A percentile compares a stretch with the other conserved stretches of the same genome.
Evolutionary conservation across 495 filamentous ascomycete species (phyloP).

Genomic region (Ascobolus immersus): DNA sequence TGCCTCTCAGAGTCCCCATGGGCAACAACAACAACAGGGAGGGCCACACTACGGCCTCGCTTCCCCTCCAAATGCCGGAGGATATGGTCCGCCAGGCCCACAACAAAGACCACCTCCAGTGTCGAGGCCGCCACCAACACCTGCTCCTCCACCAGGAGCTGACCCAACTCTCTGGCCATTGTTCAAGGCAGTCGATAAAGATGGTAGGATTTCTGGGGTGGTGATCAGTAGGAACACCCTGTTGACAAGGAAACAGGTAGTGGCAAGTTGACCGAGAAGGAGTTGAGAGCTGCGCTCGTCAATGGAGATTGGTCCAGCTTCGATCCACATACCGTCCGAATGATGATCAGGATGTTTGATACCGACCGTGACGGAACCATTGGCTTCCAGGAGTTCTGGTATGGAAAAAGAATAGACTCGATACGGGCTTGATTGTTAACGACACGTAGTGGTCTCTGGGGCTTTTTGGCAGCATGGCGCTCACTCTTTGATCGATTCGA

Average conservation of each 20-base stretch:
- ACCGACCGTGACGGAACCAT: conserved; percentile 66
- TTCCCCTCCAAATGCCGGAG: conserved; percentile 19
- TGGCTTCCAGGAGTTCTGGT: conserved; percentile 83
- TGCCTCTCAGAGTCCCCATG: neutral
- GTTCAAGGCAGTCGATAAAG: conserved; percentile 77
- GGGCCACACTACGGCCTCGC: conserved; percentile 17
- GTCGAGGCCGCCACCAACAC: conserved; percentile 40
- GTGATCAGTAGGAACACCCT: conserved; percentile 1
- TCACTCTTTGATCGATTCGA: conserved; percentile 90
- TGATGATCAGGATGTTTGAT: conserved; percentile 99
- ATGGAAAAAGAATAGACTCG: conserved; percentile 6
- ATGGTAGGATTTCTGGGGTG: conserved; percentile 22
- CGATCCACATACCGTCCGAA: conserved; percentile 83
- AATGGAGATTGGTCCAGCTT: conserved; percentile 90
- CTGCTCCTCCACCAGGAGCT: conserved; percentile 34
- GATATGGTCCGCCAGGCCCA: conserved; percentile 24
- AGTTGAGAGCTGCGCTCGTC: conserved; percentile 75
- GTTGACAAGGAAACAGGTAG: conserved; percentile 26
- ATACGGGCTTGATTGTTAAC: neutral
- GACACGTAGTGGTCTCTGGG: conserved; percentile 45
- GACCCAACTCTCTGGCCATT: conserved; percentile 58
- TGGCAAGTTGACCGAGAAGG: conserved; percentile 60
- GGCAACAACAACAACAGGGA: conserved; percentile 7
- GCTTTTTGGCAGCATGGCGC: conserved; percentile 81
- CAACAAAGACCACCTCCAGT: conserved; percentile 26